phyloP scores from a whole-genome alignment of 495 filamentous ascomycete species.

The Hypoxylon rickii region DNA sequence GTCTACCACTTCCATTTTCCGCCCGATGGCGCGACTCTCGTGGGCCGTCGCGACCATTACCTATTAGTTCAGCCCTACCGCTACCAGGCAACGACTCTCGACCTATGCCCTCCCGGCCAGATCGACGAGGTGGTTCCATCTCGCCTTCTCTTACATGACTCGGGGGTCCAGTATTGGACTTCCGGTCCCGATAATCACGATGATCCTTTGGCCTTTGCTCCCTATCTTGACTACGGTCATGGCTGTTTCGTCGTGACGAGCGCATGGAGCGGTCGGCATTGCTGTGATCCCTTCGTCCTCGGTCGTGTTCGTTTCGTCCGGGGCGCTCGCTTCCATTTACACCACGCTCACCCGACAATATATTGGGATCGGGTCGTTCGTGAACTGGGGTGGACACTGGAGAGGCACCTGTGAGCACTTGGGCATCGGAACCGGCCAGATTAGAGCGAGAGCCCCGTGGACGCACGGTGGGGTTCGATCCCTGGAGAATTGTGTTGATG shows the following conservation, averaged over 20 bases:
- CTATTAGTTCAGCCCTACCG: slow-evolving; percentile 39
- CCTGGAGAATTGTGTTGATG: slow-evolving; percentile 57
- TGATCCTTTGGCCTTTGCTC: slow-evolving; percentile 47
- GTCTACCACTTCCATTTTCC: slow-evolving; percentile 34
- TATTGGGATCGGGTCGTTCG: slow-evolving; percentile 46
- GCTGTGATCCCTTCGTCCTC: slow-evolving; percentile 50
- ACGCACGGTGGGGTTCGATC: slow-evolving; percentile 41
- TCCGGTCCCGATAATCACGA: slow-evolving; percentile 43
- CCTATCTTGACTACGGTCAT: slow-evolving; percentile 46
- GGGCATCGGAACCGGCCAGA: slow-evolving; percentile 51
- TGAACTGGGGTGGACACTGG: slow-evolving; percentile 51
- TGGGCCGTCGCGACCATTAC: slow-evolving; percentile 38
- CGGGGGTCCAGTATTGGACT: slow-evolving; percentile 36
- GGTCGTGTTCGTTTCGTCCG: slow-evolving; percentile 48
- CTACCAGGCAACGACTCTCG: slow-evolving; percentile 34
- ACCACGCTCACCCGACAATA: slow-evolving; percentile 36
- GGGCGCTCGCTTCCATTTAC: slow-evolving; percentile 43
- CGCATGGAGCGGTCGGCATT: slow-evolving; percentile 48
- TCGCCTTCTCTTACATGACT: slow-evolving; percentile 39
- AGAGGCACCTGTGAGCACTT: slow-evolving; percentile 53
- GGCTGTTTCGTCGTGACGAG: slow-evolving; percentile 48
- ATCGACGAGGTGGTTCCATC: slow-evolving; percentile 36
- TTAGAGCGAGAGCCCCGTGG: slow-evolving; percentile 45
- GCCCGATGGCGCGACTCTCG: slow-evolving; percentile 43
- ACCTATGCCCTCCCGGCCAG: slow-evolving; percentile 36